Evolutionary conservation across 345 rosid species (phyloP).

Genomic region (Cardiospermum halicacabum): DNA sequence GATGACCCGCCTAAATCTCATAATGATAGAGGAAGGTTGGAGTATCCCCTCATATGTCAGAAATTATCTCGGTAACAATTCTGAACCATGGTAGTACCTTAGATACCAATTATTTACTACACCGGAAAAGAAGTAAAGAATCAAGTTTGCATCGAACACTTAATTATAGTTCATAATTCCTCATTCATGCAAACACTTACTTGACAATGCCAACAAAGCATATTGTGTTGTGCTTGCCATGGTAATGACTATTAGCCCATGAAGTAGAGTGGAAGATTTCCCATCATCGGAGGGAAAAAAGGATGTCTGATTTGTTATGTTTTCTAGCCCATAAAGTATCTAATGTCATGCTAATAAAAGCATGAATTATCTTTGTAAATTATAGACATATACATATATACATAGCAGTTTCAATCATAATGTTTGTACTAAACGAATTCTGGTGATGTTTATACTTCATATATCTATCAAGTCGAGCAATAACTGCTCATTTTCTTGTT

Average conservation of each 20-base stretch:
- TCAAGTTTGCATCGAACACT: neutral
- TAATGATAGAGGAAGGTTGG: slow-evolving; percentile 62
- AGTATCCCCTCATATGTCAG: slow-evolving; percentile 34
- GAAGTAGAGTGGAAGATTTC: too few relatives aligned
- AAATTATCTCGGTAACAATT: slow-evolving; percentile 46
- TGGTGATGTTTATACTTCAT: neutral
- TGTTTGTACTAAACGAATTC: neutral
- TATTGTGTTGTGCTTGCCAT: neutral
- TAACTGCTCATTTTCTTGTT: too few relatives aligned
- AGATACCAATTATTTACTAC: neutral
- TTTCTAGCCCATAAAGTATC: neutral
- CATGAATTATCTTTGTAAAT: neutral
- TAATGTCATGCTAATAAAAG: neutral
- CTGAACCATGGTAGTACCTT: slow-evolving; percentile 54
- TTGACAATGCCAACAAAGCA: neutral
- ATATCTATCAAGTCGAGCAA: too few relatives aligned
- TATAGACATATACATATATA: too few relatives aligned
- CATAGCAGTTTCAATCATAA: too few relatives aligned
- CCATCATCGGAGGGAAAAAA: too few relatives aligned
- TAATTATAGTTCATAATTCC: neutral
- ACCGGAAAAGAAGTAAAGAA: neutral
- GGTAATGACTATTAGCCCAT: neutral
- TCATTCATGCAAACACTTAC: neutral
- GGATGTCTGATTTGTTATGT: neutral
- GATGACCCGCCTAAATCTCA: slow-evolving; percentile 48